Percentiles rank a stretch among this genome's conserved stretches.
Conservation (phyloP, 805 yeast species). For the Candida xyloterini region DNA sequence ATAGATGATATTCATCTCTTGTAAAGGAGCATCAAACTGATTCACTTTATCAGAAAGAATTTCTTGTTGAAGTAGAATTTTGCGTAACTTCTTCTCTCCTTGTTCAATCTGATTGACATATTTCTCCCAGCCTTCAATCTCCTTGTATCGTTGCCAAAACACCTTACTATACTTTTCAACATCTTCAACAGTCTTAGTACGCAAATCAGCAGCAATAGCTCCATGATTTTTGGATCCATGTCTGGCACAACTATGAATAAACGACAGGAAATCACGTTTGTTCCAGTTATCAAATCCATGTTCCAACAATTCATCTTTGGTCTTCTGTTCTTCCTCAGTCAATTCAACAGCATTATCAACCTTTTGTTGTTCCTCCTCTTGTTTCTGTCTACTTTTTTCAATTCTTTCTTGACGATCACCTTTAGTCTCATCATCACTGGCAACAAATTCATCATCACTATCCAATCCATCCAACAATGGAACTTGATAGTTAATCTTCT, state of each 20-base stretch:
- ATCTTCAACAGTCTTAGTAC: constrained; percentile 56
- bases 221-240: constrained; percentile 54
- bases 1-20: constrained; percentile 61
- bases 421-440: constrained; percentile 32
- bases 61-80: constrained; percentile 51
- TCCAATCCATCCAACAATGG: constrained; percentile 58
- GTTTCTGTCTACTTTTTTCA: constrained; percentile 32
- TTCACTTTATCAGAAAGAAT: constrained; percentile 52
- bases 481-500: constrained; percentile 55
- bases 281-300: constrained; percentile 69
- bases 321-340: constrained; percentile 56
- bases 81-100: constrained; percentile 66
- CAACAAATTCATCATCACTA: constrained; percentile 47
- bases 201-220: constrained; percentile 52
- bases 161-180: constrained; percentile 54
- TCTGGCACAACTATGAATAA: constrained; percentile 65
- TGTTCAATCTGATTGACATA: constrained; percentile 68
- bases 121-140: constrained; percentile 69
- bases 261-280: constrained; percentile 70
- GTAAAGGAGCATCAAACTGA: constrained; percentile 55
- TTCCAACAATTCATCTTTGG: constrained; percentile 50
- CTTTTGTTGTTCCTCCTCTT: constrained; percentile 48
- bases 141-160: constrained; percentile 61
- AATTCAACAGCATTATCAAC: constrained; percentile 57
- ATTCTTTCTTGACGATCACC: constrained; percentile 24